Conservation (phyloP, 148 eudicot genomes). For the Agrostemma githago region DNA sequence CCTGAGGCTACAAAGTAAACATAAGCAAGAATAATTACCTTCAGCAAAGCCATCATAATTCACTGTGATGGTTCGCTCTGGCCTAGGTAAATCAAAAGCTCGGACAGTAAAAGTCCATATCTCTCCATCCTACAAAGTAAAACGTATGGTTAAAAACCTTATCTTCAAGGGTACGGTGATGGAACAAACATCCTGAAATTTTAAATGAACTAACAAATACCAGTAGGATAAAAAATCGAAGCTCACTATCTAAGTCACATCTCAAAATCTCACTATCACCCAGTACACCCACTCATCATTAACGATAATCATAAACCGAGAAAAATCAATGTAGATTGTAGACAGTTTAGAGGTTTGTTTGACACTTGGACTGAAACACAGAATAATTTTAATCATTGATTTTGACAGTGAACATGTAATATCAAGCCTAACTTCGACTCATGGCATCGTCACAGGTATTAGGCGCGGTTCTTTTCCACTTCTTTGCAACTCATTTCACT, state of each 20-base stretch:
- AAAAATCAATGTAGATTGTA: too few relatives aligned
- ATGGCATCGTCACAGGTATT: too few relatives aligned
- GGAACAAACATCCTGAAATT: neutral
- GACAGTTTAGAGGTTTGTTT: too few relatives aligned
- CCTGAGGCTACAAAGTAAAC: neutral
- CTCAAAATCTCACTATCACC: too few relatives aligned
- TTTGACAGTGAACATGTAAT: too few relatives aligned
- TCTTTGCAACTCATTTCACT: too few relatives aligned
- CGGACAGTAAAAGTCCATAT: constrained; percentile 93
- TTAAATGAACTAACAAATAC: neutral
- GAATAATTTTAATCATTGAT: neutral
- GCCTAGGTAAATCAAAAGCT: constrained; percentile 66
- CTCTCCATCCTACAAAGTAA: constrained; percentile 79
- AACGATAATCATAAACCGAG: too few relatives aligned
- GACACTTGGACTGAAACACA: neutral
- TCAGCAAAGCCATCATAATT: constrained; percentile 97
- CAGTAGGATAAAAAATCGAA: neutral
- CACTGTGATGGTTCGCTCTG: constrained; percentile 72
- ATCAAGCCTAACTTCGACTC: too few relatives aligned
- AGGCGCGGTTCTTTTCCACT: too few relatives aligned
- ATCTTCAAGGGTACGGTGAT: neutral
- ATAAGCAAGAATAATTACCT: constrained; percentile 35
- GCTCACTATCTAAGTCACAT: too few relatives aligned
- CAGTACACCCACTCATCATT: too few relatives aligned
- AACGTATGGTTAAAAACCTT: constrained; percentile 6